A percentile compares a stretch with the other conserved stretches of the same genome.
phyloP scores from a whole-genome alignment of 495 filamentous ascomycete genomes.

The Baudoinia panamericana region DNA sequence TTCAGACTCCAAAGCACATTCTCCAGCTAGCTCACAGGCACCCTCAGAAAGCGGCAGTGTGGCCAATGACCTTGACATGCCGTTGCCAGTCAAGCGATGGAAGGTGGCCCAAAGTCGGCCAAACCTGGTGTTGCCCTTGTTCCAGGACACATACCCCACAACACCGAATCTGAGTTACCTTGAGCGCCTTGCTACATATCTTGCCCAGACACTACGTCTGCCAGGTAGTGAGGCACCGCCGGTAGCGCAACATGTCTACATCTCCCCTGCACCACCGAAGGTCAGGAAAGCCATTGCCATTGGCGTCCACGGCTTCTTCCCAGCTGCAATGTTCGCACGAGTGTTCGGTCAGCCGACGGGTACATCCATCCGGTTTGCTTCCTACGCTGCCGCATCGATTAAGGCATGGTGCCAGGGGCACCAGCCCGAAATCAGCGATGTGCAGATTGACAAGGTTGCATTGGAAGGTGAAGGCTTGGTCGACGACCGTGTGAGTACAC shows the following conservation, averaged over 20 bases:
- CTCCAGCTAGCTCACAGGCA: conserved; percentile 10
- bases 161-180: conserved; percentile 15
- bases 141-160: conserved; percentile 24
- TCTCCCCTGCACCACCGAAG: conserved; percentile 53
- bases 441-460: conserved; percentile 76
- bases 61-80: too few relatives aligned
- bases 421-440: conserved; percentile 41
- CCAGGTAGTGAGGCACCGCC: conserved; percentile 31
- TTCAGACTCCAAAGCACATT: conserved; percentile 5
- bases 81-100: conserved; percentile 1
- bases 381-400: conserved; percentile 72
- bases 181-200: conserved; percentile 15
- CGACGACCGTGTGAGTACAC: conserved; percentile 68
- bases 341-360: conserved; percentile 91
- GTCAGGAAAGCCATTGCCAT: conserved; percentile 80
- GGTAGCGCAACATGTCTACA: conserved; percentile 52
- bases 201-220: conserved; percentile 11
- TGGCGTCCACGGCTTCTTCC: conserved; percentile 89
- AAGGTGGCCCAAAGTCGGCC: conserved; percentile 15
- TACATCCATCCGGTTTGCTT: conserved; percentile 86
- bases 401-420: conserved; percentile 58
- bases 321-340: conserved; percentile 66
- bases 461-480: conserved; percentile 98
- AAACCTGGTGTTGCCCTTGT: conserved; percentile 28
- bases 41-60: conserved; percentile 4